Conservation (phyloP, 1,284 basidiomycete genomes). For the Ganoderma sinense region DNA sequence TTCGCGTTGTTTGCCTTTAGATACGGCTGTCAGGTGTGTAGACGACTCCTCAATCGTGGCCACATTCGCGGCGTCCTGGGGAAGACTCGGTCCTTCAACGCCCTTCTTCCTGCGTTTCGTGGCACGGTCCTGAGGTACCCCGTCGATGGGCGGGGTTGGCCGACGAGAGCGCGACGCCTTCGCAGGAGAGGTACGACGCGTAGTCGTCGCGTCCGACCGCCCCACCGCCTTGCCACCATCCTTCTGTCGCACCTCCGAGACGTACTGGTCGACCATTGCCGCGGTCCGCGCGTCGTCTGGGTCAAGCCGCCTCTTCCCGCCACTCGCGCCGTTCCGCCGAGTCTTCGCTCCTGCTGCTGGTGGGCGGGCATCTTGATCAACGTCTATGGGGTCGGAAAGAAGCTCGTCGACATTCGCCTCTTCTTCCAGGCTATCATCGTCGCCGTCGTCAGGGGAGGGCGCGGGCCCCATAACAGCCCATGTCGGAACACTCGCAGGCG, state of each 20-base stretch:
- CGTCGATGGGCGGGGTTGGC: background rate
- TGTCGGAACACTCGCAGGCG: background rate
- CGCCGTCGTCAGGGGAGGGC: background rate
- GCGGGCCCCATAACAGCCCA: slow-evolving; percentile 18
- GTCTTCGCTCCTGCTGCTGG: background rate
- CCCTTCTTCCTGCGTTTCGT: slow-evolving; percentile 8
- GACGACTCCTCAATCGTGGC: slow-evolving; percentile 18
- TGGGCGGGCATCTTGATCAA: background rate
- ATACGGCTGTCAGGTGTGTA: background rate
- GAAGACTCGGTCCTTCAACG: slow-evolving; percentile 16
- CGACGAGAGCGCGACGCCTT: background rate
- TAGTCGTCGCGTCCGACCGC: background rate
- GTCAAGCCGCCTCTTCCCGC: slow-evolving; percentile 17
- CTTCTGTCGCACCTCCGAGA: slow-evolving; percentile 4
- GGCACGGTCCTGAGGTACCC: slow-evolving; percentile 1
- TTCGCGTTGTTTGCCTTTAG: background rate
- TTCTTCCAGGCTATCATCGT: slow-evolving; percentile 20
- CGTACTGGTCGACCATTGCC: slow-evolving; percentile 25
- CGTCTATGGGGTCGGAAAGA: slow-evolving; percentile 21
- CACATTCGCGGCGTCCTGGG: slow-evolving; percentile 21
- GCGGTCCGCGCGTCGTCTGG: slow-evolving; percentile 33
- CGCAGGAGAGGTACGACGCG: background rate
- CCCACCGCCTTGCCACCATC: background rate
- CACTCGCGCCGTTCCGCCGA: background rate
- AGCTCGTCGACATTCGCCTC: slow-evolving; percentile 29